Evolutionary conservation across 192 early-diverging fungal species (phyloP).

Genomic region (Chytriomyces hyalinus): DNA sequence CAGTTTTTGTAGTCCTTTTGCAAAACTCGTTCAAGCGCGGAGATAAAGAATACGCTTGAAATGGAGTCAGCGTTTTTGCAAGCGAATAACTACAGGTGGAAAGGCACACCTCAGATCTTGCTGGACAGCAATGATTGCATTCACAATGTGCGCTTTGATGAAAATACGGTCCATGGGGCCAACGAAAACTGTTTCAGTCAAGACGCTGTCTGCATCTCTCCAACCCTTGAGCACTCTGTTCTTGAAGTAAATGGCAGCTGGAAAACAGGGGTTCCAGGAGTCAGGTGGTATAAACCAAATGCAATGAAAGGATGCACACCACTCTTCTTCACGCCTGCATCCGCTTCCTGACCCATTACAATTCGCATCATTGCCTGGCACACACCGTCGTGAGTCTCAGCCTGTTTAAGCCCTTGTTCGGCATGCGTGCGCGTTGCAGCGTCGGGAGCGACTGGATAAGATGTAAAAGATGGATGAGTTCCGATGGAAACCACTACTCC

Average conservation of each 20-base stretch:
- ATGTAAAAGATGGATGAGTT: no score
- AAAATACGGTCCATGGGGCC: slow-evolving; percentile 64
- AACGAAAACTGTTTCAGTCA: slow-evolving; percentile 59
- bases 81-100: slow-evolving; percentile 29
- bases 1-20: slow-evolving; percentile 77
- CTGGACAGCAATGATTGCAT: slow-evolving; percentile 72
- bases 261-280: background rate
- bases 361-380: slow-evolving; percentile 54
- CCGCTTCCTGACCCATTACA: slow-evolving; percentile 25
- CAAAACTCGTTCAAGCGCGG: slow-evolving; percentile 77
- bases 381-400: slow-evolving; percentile 58
- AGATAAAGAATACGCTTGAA: slow-evolving; percentile 68
- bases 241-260: slow-evolving; percentile 87
- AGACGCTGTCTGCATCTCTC: slow-evolving; percentile 49
- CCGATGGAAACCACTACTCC: no score
- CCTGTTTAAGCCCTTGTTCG: slow-evolving; percentile 74
- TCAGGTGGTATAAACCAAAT: background rate
- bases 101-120: slow-evolving; percentile 66
- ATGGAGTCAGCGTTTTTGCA: no score
- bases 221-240: slow-evolving; percentile 79
- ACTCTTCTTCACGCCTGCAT: slow-evolving; percentile 44
- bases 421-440: slow-evolving; percentile 80
- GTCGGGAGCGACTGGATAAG: slow-evolving; percentile 71
- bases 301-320: slow-evolving; percentile 28
- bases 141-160: slow-evolving; percentile 76